A percentile compares a stretch with the other conserved stretches of the same genome.
These are phyloP conservation scores for Nephelium lappaceum DNA, from an alignment of 345 rosid genomes.

Conservation along the genomic window DNA sequence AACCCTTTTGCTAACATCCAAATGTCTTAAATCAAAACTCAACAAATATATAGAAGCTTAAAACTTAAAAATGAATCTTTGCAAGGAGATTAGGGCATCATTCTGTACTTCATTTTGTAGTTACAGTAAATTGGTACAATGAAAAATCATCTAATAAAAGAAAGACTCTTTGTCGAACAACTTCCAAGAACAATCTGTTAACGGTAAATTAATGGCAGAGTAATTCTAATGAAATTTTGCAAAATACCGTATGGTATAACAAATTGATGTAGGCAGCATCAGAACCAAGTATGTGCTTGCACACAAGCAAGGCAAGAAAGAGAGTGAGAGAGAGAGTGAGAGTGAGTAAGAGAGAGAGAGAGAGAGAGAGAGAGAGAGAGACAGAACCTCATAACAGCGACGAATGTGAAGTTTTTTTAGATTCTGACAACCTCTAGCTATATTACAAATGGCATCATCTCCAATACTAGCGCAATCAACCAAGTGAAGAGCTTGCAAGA, in stretches of 20 bases:
- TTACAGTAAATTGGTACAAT: neutral
- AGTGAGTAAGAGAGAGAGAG: slow-evolving; percentile 30
- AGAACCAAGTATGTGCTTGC: neutral
- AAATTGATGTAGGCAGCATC: slow-evolving; percentile 9
- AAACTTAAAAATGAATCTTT: neutral
- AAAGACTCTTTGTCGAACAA: neutral
- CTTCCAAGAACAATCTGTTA: neutral
- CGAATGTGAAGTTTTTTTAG: slow-evolving; percentile 90
- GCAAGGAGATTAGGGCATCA: neutral
- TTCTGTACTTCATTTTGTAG: neutral
- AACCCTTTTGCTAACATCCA: neutral
- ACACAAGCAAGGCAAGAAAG: neutral
- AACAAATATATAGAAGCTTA: neutral
- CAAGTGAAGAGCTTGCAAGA: slow-evolving; percentile 78
- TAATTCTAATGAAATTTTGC: neutral
- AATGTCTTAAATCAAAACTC: neutral
- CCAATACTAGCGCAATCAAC: slow-evolving; percentile 86
- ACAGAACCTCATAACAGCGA: slow-evolving; percentile 80
- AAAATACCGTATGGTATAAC: neutral
- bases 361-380: slow-evolving; percentile 30
- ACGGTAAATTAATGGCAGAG: neutral
- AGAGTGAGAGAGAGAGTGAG: slow-evolving; percentile 24
- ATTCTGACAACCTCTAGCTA: slow-evolving; percentile 82
- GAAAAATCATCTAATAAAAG: neutral
- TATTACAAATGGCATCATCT: slow-evolving; percentile 71